A percentile compares a stretch with the other conserved stretches of the same genome.
phyloP scores from a whole-genome alignment of 768 basidiomycete species.

The Cystofilobasidium bisporidii region DNA sequence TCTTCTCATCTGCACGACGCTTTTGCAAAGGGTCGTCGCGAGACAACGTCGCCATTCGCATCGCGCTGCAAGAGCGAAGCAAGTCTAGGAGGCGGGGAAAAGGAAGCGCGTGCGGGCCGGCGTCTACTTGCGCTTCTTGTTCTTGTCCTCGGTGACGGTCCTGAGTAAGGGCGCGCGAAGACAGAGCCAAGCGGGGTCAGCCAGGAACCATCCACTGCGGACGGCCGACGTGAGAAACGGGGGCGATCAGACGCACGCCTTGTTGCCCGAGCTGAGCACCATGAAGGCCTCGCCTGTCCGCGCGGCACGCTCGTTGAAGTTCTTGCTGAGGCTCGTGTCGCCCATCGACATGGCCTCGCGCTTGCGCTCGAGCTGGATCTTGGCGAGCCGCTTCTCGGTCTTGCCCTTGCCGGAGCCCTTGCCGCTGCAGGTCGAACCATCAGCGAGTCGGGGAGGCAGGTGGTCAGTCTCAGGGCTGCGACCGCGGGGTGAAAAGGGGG shows the following conservation, averaged over 20 bases:
- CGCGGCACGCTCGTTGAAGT: conserved; percentile 86
- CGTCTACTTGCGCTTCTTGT: conserved; percentile 2
- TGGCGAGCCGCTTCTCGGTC: conserved; percentile 90
- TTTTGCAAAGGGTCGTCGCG: no score
- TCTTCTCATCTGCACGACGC: no score
- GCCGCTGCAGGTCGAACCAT: conserved; percentile 47
- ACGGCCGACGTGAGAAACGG: no score
- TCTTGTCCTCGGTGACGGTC: background rate
- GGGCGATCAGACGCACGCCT: conserved; percentile 14
- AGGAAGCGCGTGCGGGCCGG: background rate
- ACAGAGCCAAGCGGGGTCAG: background rate
- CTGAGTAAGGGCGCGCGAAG: background rate
- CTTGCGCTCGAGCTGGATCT: conserved; percentile 96
- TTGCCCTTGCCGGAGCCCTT: conserved; percentile 95
- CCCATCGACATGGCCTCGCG: conserved; percentile 85
- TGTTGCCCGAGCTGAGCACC: conserved; percentile 51
- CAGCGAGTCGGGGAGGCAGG: background rate
- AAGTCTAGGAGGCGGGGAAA: background rate
- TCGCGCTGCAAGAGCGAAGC: background rate
- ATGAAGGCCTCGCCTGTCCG: conserved; percentile 95
- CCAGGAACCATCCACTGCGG: no score
- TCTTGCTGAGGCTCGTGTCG: conserved; percentile 87
- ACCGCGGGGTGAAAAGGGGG: background rate
- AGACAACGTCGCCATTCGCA: no score
- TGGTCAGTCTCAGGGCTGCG: background rate